phyloP scores from a whole-genome alignment of 208 protist genomes.

The Trypanosoma congolense region DNA sequence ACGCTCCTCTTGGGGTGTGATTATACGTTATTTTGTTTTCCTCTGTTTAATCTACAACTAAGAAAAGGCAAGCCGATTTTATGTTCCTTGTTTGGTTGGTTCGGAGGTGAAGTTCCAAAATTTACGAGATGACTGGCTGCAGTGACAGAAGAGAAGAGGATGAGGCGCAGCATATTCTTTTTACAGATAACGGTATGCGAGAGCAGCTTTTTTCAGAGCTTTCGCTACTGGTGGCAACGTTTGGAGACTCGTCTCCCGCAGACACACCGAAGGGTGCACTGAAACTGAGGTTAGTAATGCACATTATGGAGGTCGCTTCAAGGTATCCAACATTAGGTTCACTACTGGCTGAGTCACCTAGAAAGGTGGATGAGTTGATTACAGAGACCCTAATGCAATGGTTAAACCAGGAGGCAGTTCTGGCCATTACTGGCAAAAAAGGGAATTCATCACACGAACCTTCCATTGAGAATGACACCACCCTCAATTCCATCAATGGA shows the following conservation, averaged over 20 bases:
- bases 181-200: slow-evolving; percentile 10
- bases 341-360: slow-evolving; percentile 21
- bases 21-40: no score
- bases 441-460: not conserved
- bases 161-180: slow-evolving; percentile 10
- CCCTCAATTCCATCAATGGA: not conserved
- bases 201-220: slow-evolving; percentile 23
- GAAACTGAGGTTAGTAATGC: slow-evolving; percentile 14
- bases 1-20: no score
- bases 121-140: not conserved
- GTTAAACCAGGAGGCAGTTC: slow-evolving; percentile 9
- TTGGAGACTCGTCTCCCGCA: not conserved
- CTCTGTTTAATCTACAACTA: no score
- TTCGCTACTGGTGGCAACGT: slow-evolving; percentile 3
- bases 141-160: not conserved
- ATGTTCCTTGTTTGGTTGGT: no score
- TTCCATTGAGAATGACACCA: not conserved
- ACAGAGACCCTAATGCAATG: slow-evolving; percentile 5
- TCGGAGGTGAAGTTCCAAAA: no score
- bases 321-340: slow-evolving; percentile 13
- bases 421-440: not conserved
- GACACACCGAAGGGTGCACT: not conserved
- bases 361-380: slow-evolving; percentile 9
- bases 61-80: no score
- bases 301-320: slow-evolving; percentile 12